Evolutionary conservation across 495 filamentous ascomycete genomes (phyloP).

Genomic region (Amniculicola lignicola): DNA sequence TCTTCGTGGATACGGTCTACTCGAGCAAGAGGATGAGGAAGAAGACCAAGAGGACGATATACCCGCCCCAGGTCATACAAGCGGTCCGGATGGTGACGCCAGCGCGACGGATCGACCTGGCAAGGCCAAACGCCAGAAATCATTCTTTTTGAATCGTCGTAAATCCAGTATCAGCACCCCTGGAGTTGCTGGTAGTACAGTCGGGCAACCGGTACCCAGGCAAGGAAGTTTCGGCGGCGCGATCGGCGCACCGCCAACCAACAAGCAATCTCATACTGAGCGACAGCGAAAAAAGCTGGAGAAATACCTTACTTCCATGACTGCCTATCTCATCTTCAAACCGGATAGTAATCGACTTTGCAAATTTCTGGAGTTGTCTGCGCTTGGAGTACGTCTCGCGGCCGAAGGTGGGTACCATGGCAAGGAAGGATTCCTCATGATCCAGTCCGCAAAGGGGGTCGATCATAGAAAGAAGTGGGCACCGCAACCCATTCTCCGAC

Average conservation of each 20-base stretch:
- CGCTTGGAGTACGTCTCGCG: constrained; percentile 89
- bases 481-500: constrained; percentile 67
- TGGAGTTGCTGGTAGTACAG: constrained; percentile 40
- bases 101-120: constrained; percentile 55
- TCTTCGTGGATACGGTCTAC: constrained; percentile 56
- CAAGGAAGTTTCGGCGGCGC: constrained; percentile 44
- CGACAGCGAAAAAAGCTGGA: constrained; percentile 84
- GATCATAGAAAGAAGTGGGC: constrained; percentile 81
- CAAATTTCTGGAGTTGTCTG: constrained; percentile 93
- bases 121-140: constrained; percentile 62
- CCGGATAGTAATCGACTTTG: constrained; percentile 94
- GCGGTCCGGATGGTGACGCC: constrained; percentile 55
- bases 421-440: constrained; percentile 91
- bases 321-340: constrained; percentile 90
- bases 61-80: constrained; percentile 46
- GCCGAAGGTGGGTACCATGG: constrained; percentile 96
- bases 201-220: constrained; percentile 43
- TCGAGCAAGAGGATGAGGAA: constrained; percentile 82
- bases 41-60: constrained; percentile 53
- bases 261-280: constrained; percentile 57
- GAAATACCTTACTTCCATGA: constrained; percentile 89
- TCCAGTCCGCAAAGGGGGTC: constrained; percentile 84
- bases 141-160: constrained; percentile 52
- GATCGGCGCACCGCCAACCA: constrained; percentile 34
- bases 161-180: constrained; percentile 56